Evolutionary conservation across 352 stramenopile genomes (phyloP), one percentile per base, ranked within the genome.

Genomic region (Phytophthora sansomeana): DNA sequence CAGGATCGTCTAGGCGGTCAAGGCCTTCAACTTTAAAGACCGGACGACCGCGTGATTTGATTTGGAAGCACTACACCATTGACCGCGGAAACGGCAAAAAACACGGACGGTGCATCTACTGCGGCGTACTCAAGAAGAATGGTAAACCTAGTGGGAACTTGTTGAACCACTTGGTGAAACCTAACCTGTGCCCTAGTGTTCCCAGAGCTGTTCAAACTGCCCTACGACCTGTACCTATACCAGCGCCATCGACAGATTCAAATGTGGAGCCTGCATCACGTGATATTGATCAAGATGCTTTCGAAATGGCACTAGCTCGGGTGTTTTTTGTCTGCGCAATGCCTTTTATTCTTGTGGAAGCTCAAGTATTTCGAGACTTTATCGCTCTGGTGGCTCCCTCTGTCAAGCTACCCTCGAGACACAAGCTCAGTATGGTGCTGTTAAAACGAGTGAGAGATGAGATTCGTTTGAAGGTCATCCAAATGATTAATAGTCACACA

Each of bases 61-160:
- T 49, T 28, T 49, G 42, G 42, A 49, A 49, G 21, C 21, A 49
- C 42, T 33, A 19, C 21, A 49, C 42, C 21, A 64, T 64, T 24
- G 56, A 64, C 3, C 44, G 46, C 8, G 46, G 51, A 33, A 44
- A 50, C 39, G 46, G 36, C 9, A 64, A 63, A 9, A 63, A 51
- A 43, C 56, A 63, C 26, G 44, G 44, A 0, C 21, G 35, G n/a
- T 57, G n/a, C 35, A 64, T 36, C 1, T 51, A 57, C 26, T 64
- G 56, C n/a, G 35, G 28, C 9, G 17, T 4, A 3, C 16, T 56
- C 5, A 48, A 50, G 9, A 57, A 51, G 17, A 64, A 64, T 16
- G 46, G 46, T 5, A 64, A 64, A 16, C 57, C 46, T 2, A 50
- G 56, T 29, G 44, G 44, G 0, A 63, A 63, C n/a, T 32, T 56